phyloP scores from a whole-genome alignment of 495 filamentous ascomycete species.

The Barbatosphaeria neglecta region DNA sequence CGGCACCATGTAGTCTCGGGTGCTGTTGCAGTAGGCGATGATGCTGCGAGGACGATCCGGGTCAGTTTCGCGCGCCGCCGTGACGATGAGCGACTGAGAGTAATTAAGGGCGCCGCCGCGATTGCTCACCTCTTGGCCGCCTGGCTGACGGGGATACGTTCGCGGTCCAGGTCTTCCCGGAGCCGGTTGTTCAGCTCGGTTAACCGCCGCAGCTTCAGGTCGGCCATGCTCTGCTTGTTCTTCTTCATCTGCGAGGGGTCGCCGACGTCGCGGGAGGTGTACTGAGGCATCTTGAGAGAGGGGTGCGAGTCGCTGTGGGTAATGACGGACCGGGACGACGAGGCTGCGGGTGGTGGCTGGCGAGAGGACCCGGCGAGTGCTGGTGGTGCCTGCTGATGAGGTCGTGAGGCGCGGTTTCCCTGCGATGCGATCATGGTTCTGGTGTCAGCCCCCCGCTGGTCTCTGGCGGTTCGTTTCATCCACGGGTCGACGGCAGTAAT shows the following conservation, averaged over 20 bases:
- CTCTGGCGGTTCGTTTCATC: neutral
- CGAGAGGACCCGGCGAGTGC: conserved; percentile 9
- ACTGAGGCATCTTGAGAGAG: conserved; percentile 37
- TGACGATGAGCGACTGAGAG: too few species aligned
- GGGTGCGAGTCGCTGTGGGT: conserved; percentile 8
- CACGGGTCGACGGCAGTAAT: neutral
- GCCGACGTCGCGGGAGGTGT: conserved; percentile 44
- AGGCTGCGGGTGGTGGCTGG: conserved; percentile 2
- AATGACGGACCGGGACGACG: conserved; percentile 6
- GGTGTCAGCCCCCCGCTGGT: neutral
- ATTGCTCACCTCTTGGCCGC: conserved; percentile 70
- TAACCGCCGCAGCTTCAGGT: conserved; percentile 89
- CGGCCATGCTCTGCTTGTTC: conserved; percentile 98
- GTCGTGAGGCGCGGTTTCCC: neutral
- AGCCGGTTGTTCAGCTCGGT: conserved; percentile 92
- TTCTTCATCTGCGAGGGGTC: conserved; percentile 67
- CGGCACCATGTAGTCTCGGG: conserved; percentile 97
- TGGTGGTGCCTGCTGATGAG: too few species aligned
- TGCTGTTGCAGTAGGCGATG: conserved; percentile 91
- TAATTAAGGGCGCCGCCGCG: neutral
- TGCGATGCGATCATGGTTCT: neutral
- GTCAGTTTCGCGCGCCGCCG: conserved; percentile 5
- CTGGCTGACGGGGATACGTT: conserved; percentile 89
- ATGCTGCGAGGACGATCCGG: conserved; percentile 44
- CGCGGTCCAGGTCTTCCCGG: conserved; percentile 87